Evolutionary conservation across 2,329 filamentous ascomycete genomes (phyloP), one percentile per base, ranked within the genome.

Genomic region (Diaporthe aspalathi): DNA sequence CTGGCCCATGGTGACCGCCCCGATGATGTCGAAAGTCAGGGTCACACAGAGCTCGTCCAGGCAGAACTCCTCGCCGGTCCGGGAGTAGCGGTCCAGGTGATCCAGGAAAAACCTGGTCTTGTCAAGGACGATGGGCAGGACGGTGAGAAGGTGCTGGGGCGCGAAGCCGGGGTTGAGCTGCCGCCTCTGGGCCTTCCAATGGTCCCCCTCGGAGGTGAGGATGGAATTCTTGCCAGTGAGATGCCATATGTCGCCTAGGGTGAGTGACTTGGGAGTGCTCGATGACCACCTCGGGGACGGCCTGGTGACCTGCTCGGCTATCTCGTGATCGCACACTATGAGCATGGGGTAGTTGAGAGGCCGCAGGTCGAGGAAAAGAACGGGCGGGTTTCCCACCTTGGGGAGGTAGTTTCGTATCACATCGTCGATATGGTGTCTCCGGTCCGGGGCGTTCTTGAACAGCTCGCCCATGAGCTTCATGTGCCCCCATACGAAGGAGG

Each of bases 21-120:
- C 70, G 35, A 83, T 82, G 20, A 83, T 80, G 67, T 84, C 82
- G 62, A 83, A 83, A 1, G 82, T 81, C 4, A 83, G 75, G 50
- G 78, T 78, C 5, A 77, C 76, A 16, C 76, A 76, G 12, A 78
- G 73, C 32, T 76, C 72, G 49, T 78, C 77, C 7, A 82, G 71
- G 2, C 71, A 72, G 47, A 82, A 78, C 1, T 73, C 74, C 12
- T 79, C 74, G 35, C 75, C 77, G 1, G 75, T 77, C 16, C 43
- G 35, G 17, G 77, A 77, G 29, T 77, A 75, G 22, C 66, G 49
- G 60, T 82, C 79, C 6, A 83, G 75, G 27, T 77, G 76, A 1
- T 74, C 62, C 3, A 82, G 27, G 53, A 82, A 81, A 1, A 74
- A 73, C 38, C 66, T 52, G 0, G 76, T 76, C 73, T 82, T 83